A percentile compares a stretch with the other conserved stretches of the same genome.
Conservation (phyloP, 768 basidiomycete genomes). For the Piloderma croceum region DNA sequence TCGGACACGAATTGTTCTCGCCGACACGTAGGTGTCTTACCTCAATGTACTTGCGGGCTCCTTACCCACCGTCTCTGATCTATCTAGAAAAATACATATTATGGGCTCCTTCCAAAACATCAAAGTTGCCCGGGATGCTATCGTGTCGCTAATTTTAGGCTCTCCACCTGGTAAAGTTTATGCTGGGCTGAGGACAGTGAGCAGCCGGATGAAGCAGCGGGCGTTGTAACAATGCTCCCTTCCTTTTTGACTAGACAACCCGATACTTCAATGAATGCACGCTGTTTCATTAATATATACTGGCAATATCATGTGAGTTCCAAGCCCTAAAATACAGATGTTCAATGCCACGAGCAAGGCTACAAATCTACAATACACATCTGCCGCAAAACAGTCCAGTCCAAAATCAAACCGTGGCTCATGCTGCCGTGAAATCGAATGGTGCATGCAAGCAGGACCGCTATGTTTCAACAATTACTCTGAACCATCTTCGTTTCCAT, state of each 20-base stretch:
- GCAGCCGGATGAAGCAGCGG: slow-evolving; percentile 89
- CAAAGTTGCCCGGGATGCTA: slow-evolving; percentile 93
- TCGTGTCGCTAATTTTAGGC: slow-evolving; percentile 91
- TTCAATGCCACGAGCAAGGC: no score
- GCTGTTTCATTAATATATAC: no score
- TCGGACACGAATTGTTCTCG: slow-evolving; percentile 95
- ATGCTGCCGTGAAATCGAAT: no score
- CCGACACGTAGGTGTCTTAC: slow-evolving; percentile 74
- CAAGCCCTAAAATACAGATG: no score
- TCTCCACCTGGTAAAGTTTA: slow-evolving; percentile 95
- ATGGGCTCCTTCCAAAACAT: slow-evolving; percentile 99
- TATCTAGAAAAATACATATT: slow-evolving; percentile 90
- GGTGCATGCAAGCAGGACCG: no score
- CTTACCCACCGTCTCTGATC: slow-evolving; percentile 3
- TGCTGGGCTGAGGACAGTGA: slow-evolving; percentile 84
- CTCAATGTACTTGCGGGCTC: slow-evolving; percentile 1
- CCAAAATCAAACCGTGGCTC: no score
- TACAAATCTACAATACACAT: no score
- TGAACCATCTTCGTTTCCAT: slow-evolving; percentile 6
- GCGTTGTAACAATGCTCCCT: slow-evolving; percentile 48
- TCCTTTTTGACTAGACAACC: no score
- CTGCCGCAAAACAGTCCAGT: no score
- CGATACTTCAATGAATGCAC: no score
- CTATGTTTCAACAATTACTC: no score
- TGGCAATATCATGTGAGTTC: no score